A percentile compares a stretch with the other conserved stretches of the same genome.
These are phyloP conservation scores for Pseudonectria foliicola DNA, from an alignment of 2,329 filamentous ascomycete genomes.

Conservation along the genomic window DNA sequence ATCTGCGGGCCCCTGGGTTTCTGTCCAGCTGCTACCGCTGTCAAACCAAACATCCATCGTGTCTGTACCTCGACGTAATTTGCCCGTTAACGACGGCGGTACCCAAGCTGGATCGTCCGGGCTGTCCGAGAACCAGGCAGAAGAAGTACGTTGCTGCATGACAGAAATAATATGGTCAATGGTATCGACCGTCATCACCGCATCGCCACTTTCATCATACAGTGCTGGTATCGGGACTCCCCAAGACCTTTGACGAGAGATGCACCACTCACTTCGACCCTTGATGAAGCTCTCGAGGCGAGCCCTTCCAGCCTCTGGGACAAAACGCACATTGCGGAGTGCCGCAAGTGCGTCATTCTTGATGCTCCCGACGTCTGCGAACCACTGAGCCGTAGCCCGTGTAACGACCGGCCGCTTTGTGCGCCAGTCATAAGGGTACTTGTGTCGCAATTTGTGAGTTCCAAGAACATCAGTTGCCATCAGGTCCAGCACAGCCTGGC, in stretches of 20 bases:
- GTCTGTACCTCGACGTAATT: conserved; percentile 72
- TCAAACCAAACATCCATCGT: conserved; percentile 99
- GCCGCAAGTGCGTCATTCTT: conserved; percentile 65
- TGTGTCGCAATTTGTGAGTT: conserved; percentile 70
- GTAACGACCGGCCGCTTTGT: conserved; percentile 90
- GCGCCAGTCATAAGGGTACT: conserved; percentile 97
- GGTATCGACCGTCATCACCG: conserved; percentile 70
- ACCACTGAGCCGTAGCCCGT: conserved; percentile 94
- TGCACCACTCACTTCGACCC: conserved; percentile 92
- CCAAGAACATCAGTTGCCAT: conserved; percentile 60
- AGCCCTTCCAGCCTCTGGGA: conserved; percentile 66
- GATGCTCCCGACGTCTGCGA: conserved; percentile 82
- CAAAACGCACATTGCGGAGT: conserved; percentile 66
- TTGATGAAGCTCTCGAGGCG: conserved; percentile 80
- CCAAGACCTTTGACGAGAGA: conserved; percentile 92
- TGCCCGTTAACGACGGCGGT: conserved; percentile 51
- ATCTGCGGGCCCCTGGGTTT: conserved; percentile 56
- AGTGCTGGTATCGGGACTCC: conserved; percentile 92
- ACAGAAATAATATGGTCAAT: conserved; percentile 79
- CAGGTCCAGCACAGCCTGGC: conserved; percentile 60
- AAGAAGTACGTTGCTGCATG: conserved; percentile 70
- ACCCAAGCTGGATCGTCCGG: conserved; percentile 73
- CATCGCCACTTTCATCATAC: conserved; percentile 65
- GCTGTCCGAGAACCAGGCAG: conserved; percentile 89
- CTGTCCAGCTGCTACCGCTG: conserved; percentile 88